These are phyloP conservation scores for Acacia crassicarpa DNA, from an alignment of 306 rosid genomes.

Conservation along the genomic window DNA sequence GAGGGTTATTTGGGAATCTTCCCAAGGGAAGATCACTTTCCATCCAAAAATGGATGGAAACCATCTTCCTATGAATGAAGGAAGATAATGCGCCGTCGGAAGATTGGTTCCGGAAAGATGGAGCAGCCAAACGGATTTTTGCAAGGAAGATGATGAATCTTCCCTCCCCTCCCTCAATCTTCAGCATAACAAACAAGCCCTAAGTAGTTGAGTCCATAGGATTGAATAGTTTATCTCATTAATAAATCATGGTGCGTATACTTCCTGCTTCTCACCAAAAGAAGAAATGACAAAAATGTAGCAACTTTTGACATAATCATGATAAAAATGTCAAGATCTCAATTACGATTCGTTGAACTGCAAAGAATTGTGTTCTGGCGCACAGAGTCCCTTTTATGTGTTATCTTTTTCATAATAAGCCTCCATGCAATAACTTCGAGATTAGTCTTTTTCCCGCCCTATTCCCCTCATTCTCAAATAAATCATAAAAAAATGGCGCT, in stretches of 20 bases:
- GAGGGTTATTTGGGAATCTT: no score
- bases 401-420: neutral
- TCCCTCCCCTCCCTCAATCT: no score
- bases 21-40: no score
- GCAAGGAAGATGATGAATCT: no score
- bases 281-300: constrained; percentile 24
- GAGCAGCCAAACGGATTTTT: no score
- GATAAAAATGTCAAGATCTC: neutral
- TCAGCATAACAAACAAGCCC: no score
- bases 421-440: neutral
- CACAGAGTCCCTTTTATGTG: neutral
- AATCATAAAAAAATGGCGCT: neutral
- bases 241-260: neutral
- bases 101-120: no score
- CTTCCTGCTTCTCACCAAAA: constrained; percentile 1
- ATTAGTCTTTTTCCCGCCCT: neutral
- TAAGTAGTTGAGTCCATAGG: neutral
- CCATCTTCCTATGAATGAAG: no score
- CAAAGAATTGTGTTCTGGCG: neutral
- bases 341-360: neutral
- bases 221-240: neutral
- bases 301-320: constrained; percentile 31
- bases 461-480: neutral
- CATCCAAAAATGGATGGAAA: no score
- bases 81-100: no score